Evolutionary conservation across 495 filamentous ascomycete genomes (phyloP), one percentile per base, ranked within the genome.

Genomic region (Hyaloscypha variabilis): DNA sequence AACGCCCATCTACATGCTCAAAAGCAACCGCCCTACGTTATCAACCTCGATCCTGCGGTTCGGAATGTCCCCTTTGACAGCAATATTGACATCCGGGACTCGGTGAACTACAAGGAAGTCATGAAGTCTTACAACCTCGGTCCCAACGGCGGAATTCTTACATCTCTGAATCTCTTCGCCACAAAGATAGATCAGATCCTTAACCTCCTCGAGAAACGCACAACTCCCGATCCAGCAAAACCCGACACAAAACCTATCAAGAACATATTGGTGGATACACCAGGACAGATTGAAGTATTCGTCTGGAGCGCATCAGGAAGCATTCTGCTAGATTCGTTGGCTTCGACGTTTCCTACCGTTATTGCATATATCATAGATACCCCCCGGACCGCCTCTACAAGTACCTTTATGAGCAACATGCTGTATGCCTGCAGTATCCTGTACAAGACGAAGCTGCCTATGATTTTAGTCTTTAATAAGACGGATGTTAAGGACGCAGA

Each of bases 321-420:
- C 57, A 99, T 99, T 64, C 81, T 99, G n/a, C 87, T 97, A 56
- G 92, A 96, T 73, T 92, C 92, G 1, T 82, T 99, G 50, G 96
- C 95, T 0, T 94, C 91, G 6, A 89, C 90, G 5, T 97, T 98
- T 72, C 96, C 95, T 2, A 98, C 95, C 0, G 92, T 99, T 0
- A 90, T 99, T 66, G 95, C 95, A 68, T 99, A 99, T 75, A 87
- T 99, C 49, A 94, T 99, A 75, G 95, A 99, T 76, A 99, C 95
- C 0, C 96, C 95, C 5, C 88, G 95, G 29, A 93, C 92, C 19
- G 89, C 89, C 57, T 94, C 92, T 51, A 98, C 95, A 8, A 91
- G 88, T 65, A 98, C 96, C 0, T 99, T 99, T 77, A 98, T 99
- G 96, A 92, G 89, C 75, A 99, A 99, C 80, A 99, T 99, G 95